These are phyloP conservation scores for Serpula lacrymans DNA, from an alignment of 768 basidiomycete species.

Conservation along the genomic window DNA sequence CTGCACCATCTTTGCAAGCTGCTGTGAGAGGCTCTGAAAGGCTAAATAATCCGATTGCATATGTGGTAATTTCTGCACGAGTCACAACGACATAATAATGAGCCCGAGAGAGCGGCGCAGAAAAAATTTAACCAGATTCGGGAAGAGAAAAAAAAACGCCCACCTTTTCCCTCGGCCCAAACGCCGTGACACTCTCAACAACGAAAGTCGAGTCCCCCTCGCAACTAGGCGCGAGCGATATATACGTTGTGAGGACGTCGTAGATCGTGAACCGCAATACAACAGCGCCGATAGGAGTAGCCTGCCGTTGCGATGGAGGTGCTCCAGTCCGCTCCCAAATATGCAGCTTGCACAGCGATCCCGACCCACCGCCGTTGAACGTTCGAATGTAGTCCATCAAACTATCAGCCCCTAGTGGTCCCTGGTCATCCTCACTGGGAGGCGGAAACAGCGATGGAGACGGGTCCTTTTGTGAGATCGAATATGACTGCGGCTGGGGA, in stretches of 20 bases:
- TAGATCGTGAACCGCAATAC: conserved; percentile 58
- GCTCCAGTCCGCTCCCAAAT: conserved; percentile 46
- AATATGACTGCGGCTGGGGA: conserved; percentile 55
- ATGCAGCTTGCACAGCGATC: conserved; percentile 43
- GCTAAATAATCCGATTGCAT: conserved; percentile 65
- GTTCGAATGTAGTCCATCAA: conserved; percentile 54
- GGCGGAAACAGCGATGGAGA: conserved; percentile 43
- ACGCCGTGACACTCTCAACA: conserved; percentile 64
- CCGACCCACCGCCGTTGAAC: conserved; percentile 41
- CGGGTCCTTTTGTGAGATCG: conserved; percentile 30
- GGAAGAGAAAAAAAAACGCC: conserved; percentile 12
- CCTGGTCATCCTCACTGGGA: conserved; percentile 29
- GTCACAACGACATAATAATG: too few species aligned
- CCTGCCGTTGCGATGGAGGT: conserved; percentile 12
- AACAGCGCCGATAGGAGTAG: conserved; percentile 27
- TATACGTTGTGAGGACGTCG: conserved; percentile 65
- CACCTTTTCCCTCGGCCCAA: conserved; percentile 74
- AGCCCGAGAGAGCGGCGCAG: too few species aligned
- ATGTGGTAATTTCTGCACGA: conserved; percentile 66
- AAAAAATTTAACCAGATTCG: conserved; percentile 3
- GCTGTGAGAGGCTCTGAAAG: conserved; percentile 64
- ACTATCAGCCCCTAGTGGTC: conserved; percentile 40
- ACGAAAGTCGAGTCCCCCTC: conserved; percentile 35
- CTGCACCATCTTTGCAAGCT: conserved; percentile 59
- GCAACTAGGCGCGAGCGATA: conserved; percentile 43